These are phyloP conservation scores for Trichoderma citrinoviride DNA, from an alignment of 2,329 filamentous ascomycete species.

Conservation along the genomic window DNA sequence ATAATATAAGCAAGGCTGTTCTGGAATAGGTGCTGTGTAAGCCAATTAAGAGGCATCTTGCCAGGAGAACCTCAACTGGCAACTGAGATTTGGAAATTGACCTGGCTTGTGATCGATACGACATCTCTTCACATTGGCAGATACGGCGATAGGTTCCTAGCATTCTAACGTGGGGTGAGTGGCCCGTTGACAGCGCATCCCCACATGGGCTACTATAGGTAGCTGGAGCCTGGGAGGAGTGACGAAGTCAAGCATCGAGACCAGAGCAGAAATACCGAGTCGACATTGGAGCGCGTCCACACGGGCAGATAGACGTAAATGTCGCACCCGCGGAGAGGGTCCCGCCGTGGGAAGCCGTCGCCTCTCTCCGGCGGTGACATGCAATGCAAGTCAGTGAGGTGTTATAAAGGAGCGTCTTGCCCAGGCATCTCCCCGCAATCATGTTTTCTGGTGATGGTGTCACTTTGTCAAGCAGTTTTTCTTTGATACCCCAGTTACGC, in stretches of 20 bases:
- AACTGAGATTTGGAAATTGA: too few species aligned
- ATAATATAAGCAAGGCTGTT: too few species aligned
- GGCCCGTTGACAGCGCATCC: neutral
- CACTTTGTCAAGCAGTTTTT: too few species aligned
- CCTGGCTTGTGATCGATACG: too few species aligned
- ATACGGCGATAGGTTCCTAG: neutral
- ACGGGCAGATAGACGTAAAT: conserved; percentile 13
- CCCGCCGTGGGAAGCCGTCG: neutral
- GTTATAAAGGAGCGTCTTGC: conserved; percentile 4
- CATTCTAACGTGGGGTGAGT: neutral
- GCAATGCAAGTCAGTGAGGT: too few species aligned
- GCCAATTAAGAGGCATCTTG: too few species aligned
- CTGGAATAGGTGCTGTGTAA: too few species aligned
- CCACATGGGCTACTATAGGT: conserved; percentile 12
- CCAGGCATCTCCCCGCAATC: neutral
- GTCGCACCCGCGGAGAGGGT: conserved; percentile 1
- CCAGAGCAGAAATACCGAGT: neutral
- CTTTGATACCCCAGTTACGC: too few species aligned
- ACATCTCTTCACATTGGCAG: neutral
- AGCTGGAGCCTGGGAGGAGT: neutral
- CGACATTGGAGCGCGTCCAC: conserved; percentile 18
- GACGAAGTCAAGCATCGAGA: neutral
- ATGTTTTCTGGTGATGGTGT: too few species aligned
- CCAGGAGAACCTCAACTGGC: too few species aligned
- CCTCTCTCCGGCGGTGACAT: too few species aligned